These are phyloP conservation scores for Ustilago tritici DNA, from an alignment of 1,284 basidiomycete genomes.

Conservation along the genomic window DNA sequence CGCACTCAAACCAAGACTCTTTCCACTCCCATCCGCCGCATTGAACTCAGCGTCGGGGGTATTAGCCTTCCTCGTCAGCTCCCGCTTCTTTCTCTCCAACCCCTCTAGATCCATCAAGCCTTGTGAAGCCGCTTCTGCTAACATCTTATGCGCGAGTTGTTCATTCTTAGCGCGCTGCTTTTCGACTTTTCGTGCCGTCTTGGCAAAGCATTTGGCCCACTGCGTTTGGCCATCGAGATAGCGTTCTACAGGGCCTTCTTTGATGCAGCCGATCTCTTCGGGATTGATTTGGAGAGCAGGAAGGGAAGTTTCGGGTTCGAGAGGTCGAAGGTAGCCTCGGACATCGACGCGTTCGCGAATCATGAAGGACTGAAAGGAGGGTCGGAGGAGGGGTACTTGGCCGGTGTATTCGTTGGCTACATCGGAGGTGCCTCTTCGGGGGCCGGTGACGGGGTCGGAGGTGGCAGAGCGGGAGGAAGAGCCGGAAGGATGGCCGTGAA, in stretches of 20 bases:
- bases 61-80: slow-evolving; percentile 11
- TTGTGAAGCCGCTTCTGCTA: slow-evolving; percentile 36
- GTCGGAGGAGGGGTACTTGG: slow-evolving; percentile 64
- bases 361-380: slow-evolving; percentile 72
- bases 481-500: slow-evolving; percentile 23
- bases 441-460: neutral
- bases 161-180: slow-evolving; percentile 47
- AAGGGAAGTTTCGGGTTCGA: slow-evolving; percentile 80
- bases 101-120: slow-evolving; percentile 30
- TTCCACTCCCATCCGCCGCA: neutral
- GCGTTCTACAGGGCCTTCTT: slow-evolving; percentile 70
- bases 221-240: slow-evolving; percentile 50
- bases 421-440: slow-evolving; percentile 28
- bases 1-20: slow-evolving; percentile 5
- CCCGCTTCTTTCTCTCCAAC: slow-evolving; percentile 14
- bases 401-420: slow-evolving; percentile 60
- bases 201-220: slow-evolving; percentile 52
- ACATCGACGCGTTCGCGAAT: slow-evolving; percentile 89
- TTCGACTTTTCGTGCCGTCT: slow-evolving; percentile 41
- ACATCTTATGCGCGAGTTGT: slow-evolving; percentile 22
- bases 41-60: neutral
- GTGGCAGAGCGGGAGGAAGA: neutral
- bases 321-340: slow-evolving; percentile 79
- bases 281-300: slow-evolving; percentile 76
- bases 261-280: slow-evolving; percentile 74